Evolutionary conservation across 2,329 filamentous ascomycete genomes (phyloP).

Genomic region (Epichloe baconii): DNA sequence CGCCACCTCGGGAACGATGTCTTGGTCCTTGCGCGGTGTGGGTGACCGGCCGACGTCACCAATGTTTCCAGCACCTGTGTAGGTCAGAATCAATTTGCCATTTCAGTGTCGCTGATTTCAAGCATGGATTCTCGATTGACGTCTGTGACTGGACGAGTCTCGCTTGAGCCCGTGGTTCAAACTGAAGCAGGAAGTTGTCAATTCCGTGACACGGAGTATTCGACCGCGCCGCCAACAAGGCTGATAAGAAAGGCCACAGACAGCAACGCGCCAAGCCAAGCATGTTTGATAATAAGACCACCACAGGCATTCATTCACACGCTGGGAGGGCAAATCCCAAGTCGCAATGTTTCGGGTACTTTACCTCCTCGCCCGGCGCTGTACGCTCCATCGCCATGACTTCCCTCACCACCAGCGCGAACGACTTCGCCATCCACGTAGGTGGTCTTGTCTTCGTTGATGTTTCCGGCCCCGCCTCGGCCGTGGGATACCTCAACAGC

Average conservation of each 20-base stretch:
- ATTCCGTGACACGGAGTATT: not conserved
- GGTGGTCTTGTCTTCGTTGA: conserved; percentile 40
- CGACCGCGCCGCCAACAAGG: not conserved
- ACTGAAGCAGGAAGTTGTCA: not conserved
- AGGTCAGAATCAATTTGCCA: not conserved
- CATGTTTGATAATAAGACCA: not conserved
- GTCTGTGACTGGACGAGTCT: not conserved
- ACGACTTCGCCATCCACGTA: conserved; percentile 52
- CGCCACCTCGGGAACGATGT: conserved; percentile 39
- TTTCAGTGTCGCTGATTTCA: too few relatives aligned
- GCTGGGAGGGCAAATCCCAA: too few relatives aligned
- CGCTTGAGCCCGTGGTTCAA: not conserved
- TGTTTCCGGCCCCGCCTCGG: conserved; percentile 49
- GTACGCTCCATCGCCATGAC: conserved; percentile 44
- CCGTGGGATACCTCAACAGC: conserved; percentile 43
- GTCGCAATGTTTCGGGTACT: conserved; percentile 7
- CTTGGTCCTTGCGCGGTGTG: conserved; percentile 33
- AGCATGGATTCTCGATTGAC: not conserved
- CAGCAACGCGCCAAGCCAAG: not conserved
- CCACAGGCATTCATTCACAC: not conserved
- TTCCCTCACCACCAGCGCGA: conserved; percentile 38
- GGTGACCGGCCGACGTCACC: conserved; percentile 31
- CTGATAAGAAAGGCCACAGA: not conserved
- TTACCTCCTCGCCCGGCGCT: conserved; percentile 47
- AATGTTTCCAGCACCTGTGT: conserved; percentile 44